Conservation (phyloP, 805 yeast species). For the Spathaspora boniae region DNA sequence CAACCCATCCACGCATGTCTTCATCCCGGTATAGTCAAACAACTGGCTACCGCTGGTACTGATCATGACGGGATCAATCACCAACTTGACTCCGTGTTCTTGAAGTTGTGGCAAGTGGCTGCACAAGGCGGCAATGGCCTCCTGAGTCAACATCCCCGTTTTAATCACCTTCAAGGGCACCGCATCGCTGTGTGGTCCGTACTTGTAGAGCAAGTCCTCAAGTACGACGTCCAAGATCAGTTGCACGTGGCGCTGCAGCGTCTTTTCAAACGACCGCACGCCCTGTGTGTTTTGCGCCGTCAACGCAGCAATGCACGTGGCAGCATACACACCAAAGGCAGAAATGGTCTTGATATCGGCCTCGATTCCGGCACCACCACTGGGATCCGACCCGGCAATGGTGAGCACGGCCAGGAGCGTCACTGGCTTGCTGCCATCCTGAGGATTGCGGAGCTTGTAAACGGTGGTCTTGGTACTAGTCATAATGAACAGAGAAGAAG, state of each 20-base stretch:
- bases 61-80: slow-evolving; percentile 82
- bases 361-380: slow-evolving; percentile 92
- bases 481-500: too few relatives aligned
- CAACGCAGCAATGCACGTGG: slow-evolving; percentile 73
- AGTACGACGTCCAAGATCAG: slow-evolving; percentile 51
- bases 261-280: slow-evolving; percentile 42
- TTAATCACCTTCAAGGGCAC: slow-evolving; percentile 59
- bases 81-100: slow-evolving; percentile 31
- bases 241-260: slow-evolving; percentile 42
- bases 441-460: slow-evolving; percentile 8
- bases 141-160: slow-evolving; percentile 70
- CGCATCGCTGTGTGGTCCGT: slow-evolving; percentile 8
- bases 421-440: background rate
- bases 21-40: slow-evolving; percentile 45
- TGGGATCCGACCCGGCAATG: slow-evolving; percentile 74
- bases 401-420: slow-evolving; percentile 25
- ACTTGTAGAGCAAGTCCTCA: slow-evolving; percentile 48
- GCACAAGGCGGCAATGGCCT: slow-evolving; percentile 47
- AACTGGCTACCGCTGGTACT: slow-evolving; percentile 73
- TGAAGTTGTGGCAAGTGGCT: slow-evolving; percentile 31
- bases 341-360: slow-evolving; percentile 81
- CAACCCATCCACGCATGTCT: slow-evolving; percentile 39
- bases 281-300: slow-evolving; percentile 71
- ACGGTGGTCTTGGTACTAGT: slow-evolving; percentile 2
- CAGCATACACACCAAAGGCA: slow-evolving; percentile 71